These are phyloP conservation scores for Sonneratia caseolaris DNA, from an alignment of 345 rosid species.

Conservation along the genomic window DNA sequence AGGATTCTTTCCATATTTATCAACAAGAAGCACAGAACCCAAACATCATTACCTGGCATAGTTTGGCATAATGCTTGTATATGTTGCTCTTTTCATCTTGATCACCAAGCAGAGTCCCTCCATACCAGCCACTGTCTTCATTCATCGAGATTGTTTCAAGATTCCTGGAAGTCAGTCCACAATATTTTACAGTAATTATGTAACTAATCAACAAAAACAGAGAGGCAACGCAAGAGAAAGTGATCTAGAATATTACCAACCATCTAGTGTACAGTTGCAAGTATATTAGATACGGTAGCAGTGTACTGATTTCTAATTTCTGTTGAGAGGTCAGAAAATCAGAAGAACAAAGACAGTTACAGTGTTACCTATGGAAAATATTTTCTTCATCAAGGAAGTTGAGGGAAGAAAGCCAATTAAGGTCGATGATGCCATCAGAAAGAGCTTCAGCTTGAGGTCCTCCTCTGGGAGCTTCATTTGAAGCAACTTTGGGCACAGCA, in stretches of 20 bases:
- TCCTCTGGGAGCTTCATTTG: conserved; percentile 34
- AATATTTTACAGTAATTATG: background rate
- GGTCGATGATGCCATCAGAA: conserved; percentile 36
- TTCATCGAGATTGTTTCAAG: conserved; percentile 45
- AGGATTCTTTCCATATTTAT: background rate
- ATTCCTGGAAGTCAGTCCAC: conserved; percentile 33
- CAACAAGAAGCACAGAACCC: background rate
- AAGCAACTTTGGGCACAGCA: conserved; percentile 33
- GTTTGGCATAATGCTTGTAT: conserved; percentile 72
- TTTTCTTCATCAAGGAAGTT: conserved; percentile 46
- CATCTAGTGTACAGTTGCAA: too few species aligned
- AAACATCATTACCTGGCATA: conserved; percentile 63
- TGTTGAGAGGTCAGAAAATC: background rate
- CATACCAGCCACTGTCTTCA: conserved; percentile 82
- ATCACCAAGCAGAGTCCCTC: conserved; percentile 84
- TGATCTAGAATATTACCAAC: too few species aligned
- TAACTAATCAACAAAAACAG: background rate
- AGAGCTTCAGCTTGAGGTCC: conserved; percentile 32
- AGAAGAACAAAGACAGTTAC: background rate
- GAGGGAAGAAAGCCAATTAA: conserved; percentile 60
- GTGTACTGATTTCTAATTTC: background rate
- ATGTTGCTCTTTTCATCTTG: conserved; percentile 80
- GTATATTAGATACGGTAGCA: background rate
- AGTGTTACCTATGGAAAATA: conserved; percentile 60
- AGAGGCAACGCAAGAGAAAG: background rate